Base-by-base conservation (phyloP, 2,329 filamentous ascomycete genomes). In the Pezicula radicicola region DNA sequence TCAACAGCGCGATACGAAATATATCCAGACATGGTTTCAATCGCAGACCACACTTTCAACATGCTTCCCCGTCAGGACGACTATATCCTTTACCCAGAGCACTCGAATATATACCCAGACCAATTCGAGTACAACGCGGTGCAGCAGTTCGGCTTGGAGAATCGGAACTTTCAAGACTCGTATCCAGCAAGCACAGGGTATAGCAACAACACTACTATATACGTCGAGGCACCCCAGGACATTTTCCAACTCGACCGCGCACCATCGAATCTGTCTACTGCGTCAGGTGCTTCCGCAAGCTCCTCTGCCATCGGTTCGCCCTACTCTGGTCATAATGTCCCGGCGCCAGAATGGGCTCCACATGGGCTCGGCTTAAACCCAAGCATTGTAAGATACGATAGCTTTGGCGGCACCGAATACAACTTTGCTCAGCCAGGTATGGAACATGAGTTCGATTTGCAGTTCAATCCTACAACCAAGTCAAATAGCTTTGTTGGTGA, bases 111-210 rank as follows among this genome's bases (percentile, higher is more conserved):
- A 60, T 73, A 69, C 58, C 70, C 70, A 13, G 68, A 71, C 6
- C 64, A 70, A 42, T 74, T 81, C 66, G 75, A 78, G 51, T 68
- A 81, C 64, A 69, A 68, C 60, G 72, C 78, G 55, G 68, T 74
- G 21, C 62, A 60, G 39, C 60, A 55, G 48, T 74, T 76, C 54
- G 75, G 78, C 48, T 69, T 72, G 52, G 78, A 73, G 45, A 66
- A 64, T 55, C 59, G 69, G 53, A 48, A 52, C 37, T 45, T 28
- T 28, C 58, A 61, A 49, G 60, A 64, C 15, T 50, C 44, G 7
- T 74, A 69, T 61, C 67, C 73, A 44, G 60, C 71, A 15, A 68
- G 71, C 21, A 72, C 78, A 53, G 69, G 68, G 33, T 80, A 76
- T 63, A 75, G 19, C 19, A 19, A 78, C 50, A 68, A 71, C 25